Base-by-base conservation (phyloP, 2,329 filamentous ascomycete species). In the Colletotrichum graminicola region DNA sequence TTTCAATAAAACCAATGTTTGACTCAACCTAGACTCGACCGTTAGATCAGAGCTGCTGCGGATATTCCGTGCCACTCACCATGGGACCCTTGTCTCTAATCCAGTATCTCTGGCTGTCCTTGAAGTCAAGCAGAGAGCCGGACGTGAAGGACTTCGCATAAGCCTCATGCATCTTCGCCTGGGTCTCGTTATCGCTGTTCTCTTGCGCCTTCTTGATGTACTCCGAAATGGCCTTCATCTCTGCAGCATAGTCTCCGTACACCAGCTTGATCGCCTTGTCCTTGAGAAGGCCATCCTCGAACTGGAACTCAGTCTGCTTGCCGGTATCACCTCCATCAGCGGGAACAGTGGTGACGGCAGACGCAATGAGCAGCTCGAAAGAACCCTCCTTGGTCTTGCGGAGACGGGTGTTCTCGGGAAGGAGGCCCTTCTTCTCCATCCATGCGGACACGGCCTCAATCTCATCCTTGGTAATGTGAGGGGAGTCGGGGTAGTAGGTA, bases 1-100 rank as follows among this genome's bases (percentile, higher is more conserved):
- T 94, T 83, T 96, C 93, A 62, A 96, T 92, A 78, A 96, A 96
- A 1, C 93, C 93, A 75, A 95, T 88, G 79, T 95, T 94, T 55
- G 88, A 91, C 81, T 96, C 62, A 16, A 65, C 41, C 59, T 47
- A 49, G n/a, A 7, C 41, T 5, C 16, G 18, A 49, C 21, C 7
- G 7, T 62, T 94, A 60, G 26, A 26, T n/a, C 23, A 32, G 26
- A 26, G 2, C 18, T 60, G 23, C 57, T n/a, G 41, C 26, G 5
- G 5, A 11, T 32, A 45, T n/a, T n/a, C 6, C 26, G n/a, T 83
- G 95, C 93, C 62, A 96, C 92, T 93, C 43, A 97, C 89, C 82
- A 89, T 90, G 5, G 94, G 94, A 26, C 92, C 91, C 80, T 94
- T 93, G 79, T 97, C 93, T 77, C 91, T 90, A 74, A 96, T 94